A percentile compares a stretch with the other conserved stretches of the same genome.
phyloP scores from a whole-genome alignment of 1,284 basidiomycete genomes.

The Cystobasidiaceae sp. region DNA sequence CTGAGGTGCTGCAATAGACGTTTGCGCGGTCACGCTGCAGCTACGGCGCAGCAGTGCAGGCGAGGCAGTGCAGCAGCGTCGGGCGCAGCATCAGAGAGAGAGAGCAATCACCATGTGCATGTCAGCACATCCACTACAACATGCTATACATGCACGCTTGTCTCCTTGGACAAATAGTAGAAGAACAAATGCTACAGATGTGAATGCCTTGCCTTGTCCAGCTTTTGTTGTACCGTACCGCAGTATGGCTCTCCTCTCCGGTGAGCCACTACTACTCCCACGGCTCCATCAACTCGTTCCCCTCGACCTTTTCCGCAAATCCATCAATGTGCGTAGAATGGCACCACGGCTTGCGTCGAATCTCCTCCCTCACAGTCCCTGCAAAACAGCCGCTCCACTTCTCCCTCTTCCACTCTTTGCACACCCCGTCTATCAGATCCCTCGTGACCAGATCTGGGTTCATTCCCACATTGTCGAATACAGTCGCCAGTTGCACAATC shows the following conservation, averaged over 20 bases:
- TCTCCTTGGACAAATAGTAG: background rate
- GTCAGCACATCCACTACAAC: too few species aligned
- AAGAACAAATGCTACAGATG: background rate
- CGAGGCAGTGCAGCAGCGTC: too few species aligned
- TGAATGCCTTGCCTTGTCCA: background rate
- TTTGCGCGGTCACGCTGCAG: too few species aligned
- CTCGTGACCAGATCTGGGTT: conserved; percentile 16
- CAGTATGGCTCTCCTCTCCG: background rate
- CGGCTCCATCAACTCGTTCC: conserved; percentile 5
- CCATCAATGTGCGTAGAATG: conserved; percentile 31
- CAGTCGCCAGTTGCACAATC: conserved; percentile 55
- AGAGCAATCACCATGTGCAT: too few species aligned
- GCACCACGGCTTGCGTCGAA: conserved; percentile 33
- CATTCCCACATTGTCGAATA: conserved; percentile 45
- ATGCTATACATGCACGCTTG: too few species aligned
- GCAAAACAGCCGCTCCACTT: conserved; percentile 40
- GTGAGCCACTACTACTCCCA: background rate
- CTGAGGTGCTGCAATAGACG: too few species aligned
- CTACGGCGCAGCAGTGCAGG: too few species aligned
- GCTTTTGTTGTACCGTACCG: background rate
- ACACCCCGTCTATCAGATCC: conserved; percentile 33
- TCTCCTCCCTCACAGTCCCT: conserved; percentile 38
- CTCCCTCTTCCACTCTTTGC: conserved; percentile 33
- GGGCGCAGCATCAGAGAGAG: too few species aligned
- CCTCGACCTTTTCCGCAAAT: conserved; percentile 20